Base-by-base conservation (phyloP, 2,329 filamentous ascomycete genomes). In the Penicillium sp. region DNA sequence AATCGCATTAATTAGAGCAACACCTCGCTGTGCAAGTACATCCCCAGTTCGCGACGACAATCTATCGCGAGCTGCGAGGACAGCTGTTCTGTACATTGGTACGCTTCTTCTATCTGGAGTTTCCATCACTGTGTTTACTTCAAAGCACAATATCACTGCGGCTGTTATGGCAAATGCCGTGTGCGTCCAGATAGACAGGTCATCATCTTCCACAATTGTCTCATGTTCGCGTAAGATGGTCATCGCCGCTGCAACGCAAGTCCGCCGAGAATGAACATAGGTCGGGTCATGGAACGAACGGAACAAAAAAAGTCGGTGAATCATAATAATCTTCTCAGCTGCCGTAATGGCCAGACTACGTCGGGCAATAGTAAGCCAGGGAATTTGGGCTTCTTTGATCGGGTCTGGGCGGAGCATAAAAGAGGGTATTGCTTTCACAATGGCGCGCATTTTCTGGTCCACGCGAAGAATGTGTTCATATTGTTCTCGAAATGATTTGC, bases 261-360 rank as follows among this genome's bases (percentile, higher is more conserved):
- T 77, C 8, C 67, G 59, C 11, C 75, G 64, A 2, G 74, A 74
- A 14, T 72, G 72, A 22, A 53, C 62, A 47, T 73, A 75, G 14
- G 61, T 68, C 0, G 68, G 63, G 35, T 74, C 71, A 16, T 66
- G 55, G n/a, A 69, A 71, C 41, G 67, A 74, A 26, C 66, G 68
- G 26, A 73, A 74, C 7, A 77, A 53, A 37, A 75, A 75, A 0
- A 71, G 68, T 3, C 75, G 69, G 56, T 77, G 75, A 21, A 77
- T 75, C 73, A 77, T 76, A 62, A 77, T 77, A 52, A 77, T 75
- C 56, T 77, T 77, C 55, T 77, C 73, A 2, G 70, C 69, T 1
- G 74, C 70, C 1, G 70, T 74, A 26, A 77, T 76, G 11, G 75
- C 71, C 19, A 77, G 64, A 27, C 74, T 68, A 6, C 68, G 68